Evolutionary conservation across 1,284 basidiomycete species (phyloP), one percentile per base, ranked within the genome.

Genomic region (Boletus mariae): DNA sequence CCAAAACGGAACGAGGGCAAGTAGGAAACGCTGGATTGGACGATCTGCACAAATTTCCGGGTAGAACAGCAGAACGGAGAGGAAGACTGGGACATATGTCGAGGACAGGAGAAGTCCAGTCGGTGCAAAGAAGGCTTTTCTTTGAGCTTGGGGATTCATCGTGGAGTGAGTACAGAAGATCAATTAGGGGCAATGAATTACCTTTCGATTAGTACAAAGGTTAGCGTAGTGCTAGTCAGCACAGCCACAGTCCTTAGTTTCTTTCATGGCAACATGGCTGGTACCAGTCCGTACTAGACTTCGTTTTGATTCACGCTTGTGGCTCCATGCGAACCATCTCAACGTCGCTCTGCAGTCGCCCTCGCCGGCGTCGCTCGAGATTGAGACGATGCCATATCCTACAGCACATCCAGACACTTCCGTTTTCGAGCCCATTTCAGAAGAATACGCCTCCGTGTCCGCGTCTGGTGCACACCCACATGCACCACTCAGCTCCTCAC

Each of bases 371-470:
- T 65, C 69, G 41, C 53, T 69, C 47, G 65, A 70, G 34, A 49
- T 68, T 7, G 63, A 59, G 32, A 50, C 65, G 4, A 67, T 71
- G 52, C 58, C 65, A 15, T 69, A 69, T 32, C 68, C 69, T 2
- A 52, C 38, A 1, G 26, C 57, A 7, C 51, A 35, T 25, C 69
- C 66, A 17, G 65, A 71, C 38, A 0, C 29, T 2, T 44, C 65
- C 51, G 58, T 71, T 6, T 68, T 68, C 34, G 69, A 68, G 41
- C 41, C 53, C 47, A 46, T 59, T 45, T 65, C 66, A 4, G 42
- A 61, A 0, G 69, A 71, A 49, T 68, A 69, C 50, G 31, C 54
- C 3, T 47, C 57, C 37, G 32, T 53, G 3, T 57, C 57, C 40
- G 35, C 55, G 1, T 32, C 29, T 2, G 26, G 35, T 20, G 12